These are phyloP conservation scores for Gracilariopsis chorda DNA, from an alignment of 23 red algal species.

Conservation along the genomic window DNA sequence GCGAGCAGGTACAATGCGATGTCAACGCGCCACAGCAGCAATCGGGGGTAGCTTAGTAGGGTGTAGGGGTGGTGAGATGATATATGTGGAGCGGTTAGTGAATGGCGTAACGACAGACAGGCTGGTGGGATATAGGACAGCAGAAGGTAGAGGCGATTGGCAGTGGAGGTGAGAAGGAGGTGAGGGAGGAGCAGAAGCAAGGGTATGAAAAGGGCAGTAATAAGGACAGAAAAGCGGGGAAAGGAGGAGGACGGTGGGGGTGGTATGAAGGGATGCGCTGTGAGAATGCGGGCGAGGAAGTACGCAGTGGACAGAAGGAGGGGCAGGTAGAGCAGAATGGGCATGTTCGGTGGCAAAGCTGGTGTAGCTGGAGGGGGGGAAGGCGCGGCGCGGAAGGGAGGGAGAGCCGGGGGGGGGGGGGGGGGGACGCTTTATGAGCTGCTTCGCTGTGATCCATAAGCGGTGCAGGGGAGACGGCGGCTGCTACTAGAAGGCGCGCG, in stretches of 20 bases:
- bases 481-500: neutral
- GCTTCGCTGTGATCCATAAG: neutral
- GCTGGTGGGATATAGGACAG: neutral
- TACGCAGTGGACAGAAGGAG: slow-evolving; percentile 1
- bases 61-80: neutral
- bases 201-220: slow-evolving; percentile 14
- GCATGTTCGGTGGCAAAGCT: neutral
- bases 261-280: slow-evolving; percentile 16
- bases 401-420: neutral
- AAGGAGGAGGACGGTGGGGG: neutral
- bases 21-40: slow-evolving; percentile 19
- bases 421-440: neutral
- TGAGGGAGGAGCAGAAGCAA: slow-evolving; percentile 18
- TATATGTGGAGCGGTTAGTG: neutral
- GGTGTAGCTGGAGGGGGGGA: neutral
- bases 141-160: neutral
- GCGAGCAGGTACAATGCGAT: slow-evolving; percentile 10
- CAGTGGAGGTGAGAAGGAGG: neutral
- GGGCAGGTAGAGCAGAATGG: slow-evolving; percentile 5
- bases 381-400: neutral
- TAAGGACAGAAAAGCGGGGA: neutral
- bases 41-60: neutral
- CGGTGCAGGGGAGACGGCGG: neutral
- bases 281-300: slow-evolving; percentile 14
- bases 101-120: neutral